phyloP scores from a whole-genome alignment of 108 stramenopile species.

The Licmophora abbreviata region DNA sequence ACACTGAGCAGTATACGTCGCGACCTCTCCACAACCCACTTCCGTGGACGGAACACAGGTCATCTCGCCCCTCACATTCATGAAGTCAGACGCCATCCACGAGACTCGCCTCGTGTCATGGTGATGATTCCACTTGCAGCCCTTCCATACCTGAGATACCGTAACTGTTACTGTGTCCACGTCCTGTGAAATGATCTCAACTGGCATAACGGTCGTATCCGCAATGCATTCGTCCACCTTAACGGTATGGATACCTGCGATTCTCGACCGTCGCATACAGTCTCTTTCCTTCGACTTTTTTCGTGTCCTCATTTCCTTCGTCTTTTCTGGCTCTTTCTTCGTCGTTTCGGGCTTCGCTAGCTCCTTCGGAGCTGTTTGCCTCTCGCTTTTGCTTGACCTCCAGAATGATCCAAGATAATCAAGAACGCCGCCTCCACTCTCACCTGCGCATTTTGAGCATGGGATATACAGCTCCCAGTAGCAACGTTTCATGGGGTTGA shows the following conservation, averaged over 20 bases:
- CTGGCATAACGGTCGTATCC: neutral
- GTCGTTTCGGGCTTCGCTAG: too few relatives aligned
- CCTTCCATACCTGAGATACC: neutral
- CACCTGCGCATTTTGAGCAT: too few relatives aligned
- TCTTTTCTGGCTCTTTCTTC: too few relatives aligned
- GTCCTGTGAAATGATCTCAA: neutral
- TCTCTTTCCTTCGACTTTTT: too few relatives aligned
- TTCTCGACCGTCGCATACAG: neutral
- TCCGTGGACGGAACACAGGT: neutral
- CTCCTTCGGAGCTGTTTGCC: too few relatives aligned
- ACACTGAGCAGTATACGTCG: neutral
- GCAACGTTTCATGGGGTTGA: conserved; percentile 4
- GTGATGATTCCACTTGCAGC: neutral
- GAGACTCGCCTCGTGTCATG: neutral
- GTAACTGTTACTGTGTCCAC: neutral
- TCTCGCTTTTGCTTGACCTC: too few relatives aligned
- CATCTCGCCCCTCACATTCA: neutral
- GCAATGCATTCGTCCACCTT: neutral
- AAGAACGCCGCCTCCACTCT: too few relatives aligned
- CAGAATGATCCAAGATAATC: too few relatives aligned
- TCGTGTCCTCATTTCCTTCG: too few relatives aligned
- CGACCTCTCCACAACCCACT: neutral
- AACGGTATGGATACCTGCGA: neutral
- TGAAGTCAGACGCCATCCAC: neutral
- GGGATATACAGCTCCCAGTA: conserved; percentile 1